Conservation (phyloP, 352 stramenopile genomes). For the Phytophthora agathidicida region DNA sequence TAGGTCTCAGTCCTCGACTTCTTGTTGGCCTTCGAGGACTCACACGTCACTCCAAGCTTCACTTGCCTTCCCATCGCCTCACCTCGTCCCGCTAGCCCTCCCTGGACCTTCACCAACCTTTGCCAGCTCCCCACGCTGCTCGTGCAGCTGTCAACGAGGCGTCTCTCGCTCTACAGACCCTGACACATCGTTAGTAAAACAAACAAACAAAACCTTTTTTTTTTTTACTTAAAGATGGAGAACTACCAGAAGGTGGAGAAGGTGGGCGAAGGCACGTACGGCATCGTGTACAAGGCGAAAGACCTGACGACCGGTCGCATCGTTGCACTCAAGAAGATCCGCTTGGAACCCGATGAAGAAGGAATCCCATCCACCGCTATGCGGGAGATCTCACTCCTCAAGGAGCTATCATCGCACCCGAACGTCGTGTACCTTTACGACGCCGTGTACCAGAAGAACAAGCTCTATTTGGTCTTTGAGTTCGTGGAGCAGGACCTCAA, state of each 20-base stretch:
- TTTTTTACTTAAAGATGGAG: too few species aligned
- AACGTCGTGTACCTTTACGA: conserved; percentile 93
- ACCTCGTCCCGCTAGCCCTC: too few species aligned
- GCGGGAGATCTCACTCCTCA: conserved; percentile 96
- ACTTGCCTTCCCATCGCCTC: background rate
- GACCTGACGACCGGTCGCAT: conserved; percentile 91
- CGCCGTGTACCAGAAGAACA: conserved; percentile 86
- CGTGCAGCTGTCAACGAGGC: conserved; percentile 1
- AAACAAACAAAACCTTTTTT: too few species aligned
- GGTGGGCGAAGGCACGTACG: conserved; percentile 95
- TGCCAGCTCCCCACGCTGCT: background rate
- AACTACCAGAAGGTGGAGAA: conserved; percentile 89
- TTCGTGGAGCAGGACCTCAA: conserved; percentile 90
- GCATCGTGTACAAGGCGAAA: conserved; percentile 97
- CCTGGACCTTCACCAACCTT: background rate
- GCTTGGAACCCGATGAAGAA: conserved; percentile 93
- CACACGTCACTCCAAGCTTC: conserved; percentile 2
- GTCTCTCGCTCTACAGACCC: background rate
- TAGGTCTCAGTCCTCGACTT: conserved; percentile 30
- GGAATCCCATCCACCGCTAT: conserved; percentile 98
- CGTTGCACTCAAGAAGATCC: conserved; percentile 95
- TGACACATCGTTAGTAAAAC: too few species aligned
- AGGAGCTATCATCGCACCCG: conserved; percentile 93
- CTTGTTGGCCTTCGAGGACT: conserved; percentile 27
- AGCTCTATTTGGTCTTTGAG: conserved; percentile 89